Base-by-base conservation (phyloP, 768 basidiomycete species). In the Naganishia onofrii region DNA sequence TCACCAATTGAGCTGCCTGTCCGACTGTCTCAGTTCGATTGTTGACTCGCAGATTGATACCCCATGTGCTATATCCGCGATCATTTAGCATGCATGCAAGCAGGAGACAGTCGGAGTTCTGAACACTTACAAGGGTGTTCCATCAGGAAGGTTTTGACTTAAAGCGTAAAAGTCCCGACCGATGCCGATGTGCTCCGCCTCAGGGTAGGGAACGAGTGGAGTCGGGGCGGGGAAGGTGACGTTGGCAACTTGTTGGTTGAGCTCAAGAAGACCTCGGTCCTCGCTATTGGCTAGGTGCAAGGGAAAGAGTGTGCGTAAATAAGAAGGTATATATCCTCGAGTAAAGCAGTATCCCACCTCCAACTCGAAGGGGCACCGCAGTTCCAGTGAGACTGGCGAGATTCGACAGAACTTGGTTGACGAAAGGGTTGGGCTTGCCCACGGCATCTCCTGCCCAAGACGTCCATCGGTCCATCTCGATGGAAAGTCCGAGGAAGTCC, bases 401-500 rank as follows among this genome's bases (percentile, higher is more conserved):
- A 26, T 74, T 70, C 15, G n/a, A n/a, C 6, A 74, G 52, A 44
- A 70, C 57, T 21, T 67, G 64, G 54, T 74, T 74, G 53, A 68
- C 42, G 69, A 67, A 74, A 4, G 34, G 13, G 64, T 74, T 74
- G 3, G 71, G 71, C 46, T 72, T 44, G 13, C 73, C 73, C 42
- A 74, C 69, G 8, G 54, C 31, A 2, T 32, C 28, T 28, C 73
- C 73, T 2, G 73, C 69, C 73, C 73, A 74, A 23, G 46, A 46
- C 15, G 56, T 44, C 73, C 73, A 74, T 17, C 60, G 55, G 34
- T 74, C 73, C 73, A 74, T 74, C 69, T 74, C 73, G 58, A 74
- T 74, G 38, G 66, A 69, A 28, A 74, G 60, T 3, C 63, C 68
- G n/a, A 72, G 36, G 12, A 74, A 63, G n/a, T 74, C 51, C 26